phyloP scores from a whole-genome alignment of 805 yeast species.

The Ogataea trehaloabstinens region DNA sequence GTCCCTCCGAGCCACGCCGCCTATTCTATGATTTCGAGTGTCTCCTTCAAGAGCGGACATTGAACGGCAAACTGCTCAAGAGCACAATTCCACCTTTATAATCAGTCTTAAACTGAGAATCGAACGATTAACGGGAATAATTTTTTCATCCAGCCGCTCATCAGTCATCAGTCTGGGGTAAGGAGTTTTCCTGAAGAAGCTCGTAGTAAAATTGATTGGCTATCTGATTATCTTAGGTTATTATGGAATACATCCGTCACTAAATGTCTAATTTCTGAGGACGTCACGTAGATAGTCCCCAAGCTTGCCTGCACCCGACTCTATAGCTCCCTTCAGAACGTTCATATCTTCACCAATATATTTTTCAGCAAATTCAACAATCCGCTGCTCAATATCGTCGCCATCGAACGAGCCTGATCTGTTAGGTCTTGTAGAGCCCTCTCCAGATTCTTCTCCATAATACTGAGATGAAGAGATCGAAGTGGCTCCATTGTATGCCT shows the following conservation, averaged over 20 bases:
- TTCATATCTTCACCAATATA: conserved; percentile 83
- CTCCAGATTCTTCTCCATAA: conserved; percentile 59
- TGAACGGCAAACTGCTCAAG: neutral
- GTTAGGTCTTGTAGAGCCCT: conserved; percentile 27
- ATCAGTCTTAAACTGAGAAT: conserved; percentile 7
- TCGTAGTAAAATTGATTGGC: no score
- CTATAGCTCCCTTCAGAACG: conserved; percentile 85
- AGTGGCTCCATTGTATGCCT: conserved; percentile 79
- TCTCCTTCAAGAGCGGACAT: no score
- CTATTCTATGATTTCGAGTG: no score
- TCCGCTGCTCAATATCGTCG: conserved; percentile 51
- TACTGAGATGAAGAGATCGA: conserved; percentile 90
- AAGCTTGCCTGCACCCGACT: conserved; percentile 88
- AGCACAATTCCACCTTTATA: conserved; percentile 7
- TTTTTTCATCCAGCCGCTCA: no score
- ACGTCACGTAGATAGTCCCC: conserved; percentile 86
- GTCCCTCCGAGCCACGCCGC: no score
- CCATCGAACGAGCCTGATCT: conserved; percentile 30
- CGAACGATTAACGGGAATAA: no score
- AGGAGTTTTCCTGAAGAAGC: no score
- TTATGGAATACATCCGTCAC: no score
- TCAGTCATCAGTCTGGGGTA: no score
- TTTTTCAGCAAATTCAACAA: conserved; percentile 60
- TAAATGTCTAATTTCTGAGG: conserved; percentile 44
- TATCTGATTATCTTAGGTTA: no score